These are phyloP conservation scores for Hibiscus mutabilis DNA, from an alignment of 345 rosid species.

Conservation along the genomic window DNA sequence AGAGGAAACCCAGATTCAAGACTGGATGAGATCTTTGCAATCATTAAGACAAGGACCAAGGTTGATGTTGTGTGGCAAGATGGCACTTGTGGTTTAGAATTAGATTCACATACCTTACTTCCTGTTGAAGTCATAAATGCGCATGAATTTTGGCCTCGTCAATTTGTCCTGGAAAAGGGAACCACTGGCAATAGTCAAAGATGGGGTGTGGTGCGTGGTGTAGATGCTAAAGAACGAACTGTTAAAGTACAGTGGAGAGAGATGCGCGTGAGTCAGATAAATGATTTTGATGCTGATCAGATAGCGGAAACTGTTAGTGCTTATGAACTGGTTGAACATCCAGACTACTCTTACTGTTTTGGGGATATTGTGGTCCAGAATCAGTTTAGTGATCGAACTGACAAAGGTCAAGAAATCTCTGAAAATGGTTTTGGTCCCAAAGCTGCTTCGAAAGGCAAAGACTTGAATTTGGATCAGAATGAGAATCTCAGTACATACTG, in stretches of 20 bases:
- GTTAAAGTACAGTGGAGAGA: conserved; percentile 69
- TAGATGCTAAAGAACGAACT: conserved; percentile 75
- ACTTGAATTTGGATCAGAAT: conserved; percentile 15
- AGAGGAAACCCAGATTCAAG: conserved; percentile 23
- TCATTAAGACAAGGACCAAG: conserved; percentile 53
- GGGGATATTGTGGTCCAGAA: conserved; percentile 52
- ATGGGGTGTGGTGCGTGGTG: conserved; percentile 65
- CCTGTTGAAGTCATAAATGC: conserved; percentile 53
- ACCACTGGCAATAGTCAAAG: conserved; percentile 32
- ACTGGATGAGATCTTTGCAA: conserved; percentile 38
- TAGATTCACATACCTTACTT: conserved; percentile 55
- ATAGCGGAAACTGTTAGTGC: conserved; percentile 69
- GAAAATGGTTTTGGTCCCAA: conserved; percentile 17
- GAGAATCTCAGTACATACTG: conserved; percentile 22
- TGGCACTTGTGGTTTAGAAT: conserved; percentile 41
- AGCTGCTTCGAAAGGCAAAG: conserved; percentile 14
- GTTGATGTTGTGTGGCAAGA: conserved; percentile 92
- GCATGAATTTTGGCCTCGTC: conserved; percentile 94
- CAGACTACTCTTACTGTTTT: conserved; percentile 59
- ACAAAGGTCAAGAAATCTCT: conserved; percentile 15
- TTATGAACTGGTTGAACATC: conserved; percentile 85
- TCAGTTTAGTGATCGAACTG: conserved; percentile 15
- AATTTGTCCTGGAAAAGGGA: conserved; percentile 66
- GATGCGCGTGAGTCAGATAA: conserved; percentile 24
- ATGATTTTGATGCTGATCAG: conserved; percentile 20